phyloP scores from a whole-genome alignment of 495 filamentous ascomycete species.

The Neurospora sp. region DNA sequence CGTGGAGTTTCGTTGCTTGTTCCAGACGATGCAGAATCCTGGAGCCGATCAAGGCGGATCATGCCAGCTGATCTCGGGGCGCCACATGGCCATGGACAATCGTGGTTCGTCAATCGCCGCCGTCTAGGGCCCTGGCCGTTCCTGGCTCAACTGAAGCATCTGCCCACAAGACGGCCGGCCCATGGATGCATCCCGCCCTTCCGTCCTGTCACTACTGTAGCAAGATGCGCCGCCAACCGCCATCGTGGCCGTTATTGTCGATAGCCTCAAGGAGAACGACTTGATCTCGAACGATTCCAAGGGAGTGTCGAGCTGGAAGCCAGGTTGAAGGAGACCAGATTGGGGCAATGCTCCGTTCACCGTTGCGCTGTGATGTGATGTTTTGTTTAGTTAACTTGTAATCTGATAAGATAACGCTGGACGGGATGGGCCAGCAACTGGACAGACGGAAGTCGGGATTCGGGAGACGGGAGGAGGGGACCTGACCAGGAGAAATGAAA shows the following conservation, averaged over 20 bases:
- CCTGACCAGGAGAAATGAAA: not conserved
- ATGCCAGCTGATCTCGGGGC: conserved; percentile 4
- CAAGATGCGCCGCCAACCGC: not conserved
- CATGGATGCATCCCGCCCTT: not conserved
- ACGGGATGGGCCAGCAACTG: not conserved
- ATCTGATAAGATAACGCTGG: not conserved
- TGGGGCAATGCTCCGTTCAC: not conserved
- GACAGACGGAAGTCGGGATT: not conserved
- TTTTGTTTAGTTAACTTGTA: not conserved
- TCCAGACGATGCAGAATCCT: not conserved
- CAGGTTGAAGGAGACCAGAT: not conserved
- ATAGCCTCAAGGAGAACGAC: not conserved
- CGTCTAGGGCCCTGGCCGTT: not conserved
- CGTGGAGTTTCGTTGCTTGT: not conserved
- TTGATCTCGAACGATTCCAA: not conserved
- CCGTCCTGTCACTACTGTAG: not conserved
- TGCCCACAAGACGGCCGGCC: not conserved
- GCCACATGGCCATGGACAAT: conserved; percentile 1
- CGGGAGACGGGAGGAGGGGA: not conserved
- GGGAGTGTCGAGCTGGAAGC: not conserved
- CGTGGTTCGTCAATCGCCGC: not conserved
- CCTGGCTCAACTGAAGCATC: not conserved
- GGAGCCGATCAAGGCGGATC: conserved; percentile 1
- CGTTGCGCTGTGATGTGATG: not conserved
- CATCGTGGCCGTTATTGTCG: not conserved